Evolutionary conservation across 1,284 basidiomycete species (phyloP).

Genomic region (Ceratobasidium theobromae): DNA sequence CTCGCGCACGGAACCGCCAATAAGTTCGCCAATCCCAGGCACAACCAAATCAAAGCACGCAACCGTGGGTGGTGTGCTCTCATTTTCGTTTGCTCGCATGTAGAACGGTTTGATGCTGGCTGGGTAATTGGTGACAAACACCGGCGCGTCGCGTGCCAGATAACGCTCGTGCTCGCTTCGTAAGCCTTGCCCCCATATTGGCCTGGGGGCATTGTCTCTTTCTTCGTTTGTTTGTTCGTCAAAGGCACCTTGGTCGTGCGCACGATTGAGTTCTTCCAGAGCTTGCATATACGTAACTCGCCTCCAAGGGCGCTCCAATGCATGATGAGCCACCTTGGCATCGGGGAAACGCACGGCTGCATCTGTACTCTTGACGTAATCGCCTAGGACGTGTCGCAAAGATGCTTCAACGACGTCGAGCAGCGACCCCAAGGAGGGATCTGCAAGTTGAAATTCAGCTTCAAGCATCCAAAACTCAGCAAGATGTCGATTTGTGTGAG

Average conservation of each 20-base stretch:
- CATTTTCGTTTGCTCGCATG: conserved; percentile 69
- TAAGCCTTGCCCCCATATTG: conserved; percentile 71
- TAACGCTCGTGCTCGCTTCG: conserved; percentile 92
- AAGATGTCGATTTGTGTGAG: conserved; percentile 87
- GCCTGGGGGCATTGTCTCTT: conserved; percentile 51
- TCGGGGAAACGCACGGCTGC: conserved; percentile 23
- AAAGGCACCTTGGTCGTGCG: conserved; percentile 41
- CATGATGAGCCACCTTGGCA: background rate
- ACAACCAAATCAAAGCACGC: conserved; percentile 95
- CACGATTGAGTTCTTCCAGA: conserved; percentile 56
- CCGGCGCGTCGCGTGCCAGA: conserved; percentile 77
- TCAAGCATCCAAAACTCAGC: conserved; percentile 99
- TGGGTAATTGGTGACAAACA: conserved; percentile 94
- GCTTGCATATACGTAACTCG: conserved; percentile 83
- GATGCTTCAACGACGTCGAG: conserved; percentile 72
- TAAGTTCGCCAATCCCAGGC: conserved; percentile 86
- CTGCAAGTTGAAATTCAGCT: conserved; percentile 63
- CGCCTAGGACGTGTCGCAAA: conserved; percentile 52
- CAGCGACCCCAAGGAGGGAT: conserved; percentile 58
- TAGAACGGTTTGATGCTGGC: conserved; percentile 88
- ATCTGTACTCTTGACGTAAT: conserved; percentile 32
- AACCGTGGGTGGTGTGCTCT: conserved; percentile 57
- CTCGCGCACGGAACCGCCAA: conserved; percentile 89
- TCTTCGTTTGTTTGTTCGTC: conserved; percentile 4
- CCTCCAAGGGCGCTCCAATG: conserved; percentile 52